Conservation (phyloP, 164 flowering plant genomes). For the Berberis vulgaris region DNA sequence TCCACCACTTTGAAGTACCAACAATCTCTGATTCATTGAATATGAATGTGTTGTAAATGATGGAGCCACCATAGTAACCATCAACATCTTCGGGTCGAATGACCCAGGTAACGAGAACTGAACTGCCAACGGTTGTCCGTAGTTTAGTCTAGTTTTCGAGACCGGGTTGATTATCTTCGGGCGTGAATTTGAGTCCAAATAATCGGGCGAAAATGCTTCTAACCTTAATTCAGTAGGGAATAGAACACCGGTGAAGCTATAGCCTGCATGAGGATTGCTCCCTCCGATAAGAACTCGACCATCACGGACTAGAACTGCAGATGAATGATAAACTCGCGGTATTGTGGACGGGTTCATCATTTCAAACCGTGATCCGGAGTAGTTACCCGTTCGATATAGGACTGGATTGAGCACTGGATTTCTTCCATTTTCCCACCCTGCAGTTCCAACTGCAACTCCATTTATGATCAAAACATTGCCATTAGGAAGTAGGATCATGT, state of each 20-base stretch:
- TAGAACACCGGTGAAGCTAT: constrained; percentile 24
- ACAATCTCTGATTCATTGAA: constrained; percentile 46
- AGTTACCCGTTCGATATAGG: constrained; percentile 27
- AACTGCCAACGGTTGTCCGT: constrained; percentile 19
- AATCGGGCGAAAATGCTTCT: constrained; percentile 42
- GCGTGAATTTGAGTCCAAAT: constrained; percentile 25
- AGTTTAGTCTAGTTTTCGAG: constrained; percentile 15
- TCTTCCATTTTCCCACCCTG: constrained; percentile 42
- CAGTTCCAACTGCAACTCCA: constrained; percentile 38
- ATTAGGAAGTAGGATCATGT: constrained; percentile 47
- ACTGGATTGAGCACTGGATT: constrained; percentile 34
- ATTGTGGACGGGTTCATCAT: constrained; percentile 24
- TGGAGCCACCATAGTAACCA: constrained; percentile 42
- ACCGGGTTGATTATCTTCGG: constrained; percentile 24
- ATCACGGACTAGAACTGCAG: constrained; percentile 39
- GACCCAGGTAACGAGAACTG: constrained; percentile 16
- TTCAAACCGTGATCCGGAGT: constrained; percentile 25
- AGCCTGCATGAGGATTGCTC: constrained; percentile 34
- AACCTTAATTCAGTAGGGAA: constrained; percentile 46
- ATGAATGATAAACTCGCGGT: constrained; percentile 47
- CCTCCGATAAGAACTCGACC: constrained; percentile 52
- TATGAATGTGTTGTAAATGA: constrained; percentile 52
- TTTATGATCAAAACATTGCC: constrained; percentile 42
- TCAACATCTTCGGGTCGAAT: constrained; percentile 4
- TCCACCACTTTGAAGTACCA: constrained; percentile 17